Evolutionary conservation across 2,329 filamentous ascomycete genomes (phyloP), one percentile per base, ranked within the genome.

Genomic region (Amphichorda felina): DNA sequence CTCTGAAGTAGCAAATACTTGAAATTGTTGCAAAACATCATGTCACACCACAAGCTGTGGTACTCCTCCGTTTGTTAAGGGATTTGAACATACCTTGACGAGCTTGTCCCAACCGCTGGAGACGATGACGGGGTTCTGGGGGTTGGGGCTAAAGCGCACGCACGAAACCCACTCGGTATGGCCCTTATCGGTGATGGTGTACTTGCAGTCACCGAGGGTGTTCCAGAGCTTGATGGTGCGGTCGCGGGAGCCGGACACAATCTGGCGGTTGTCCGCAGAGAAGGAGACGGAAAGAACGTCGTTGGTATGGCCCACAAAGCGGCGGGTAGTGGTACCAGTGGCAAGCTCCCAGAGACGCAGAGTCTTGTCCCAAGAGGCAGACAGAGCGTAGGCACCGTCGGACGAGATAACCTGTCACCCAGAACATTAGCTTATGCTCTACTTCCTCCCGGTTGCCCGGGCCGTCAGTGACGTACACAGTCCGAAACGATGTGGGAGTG

Each of bases 1-100:
- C 87, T 98, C 91, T 95, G 89, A 96, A 98, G 91, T 96, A 96
- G 91, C 91, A 96, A 96, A 96, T 96, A 96, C 88, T 86, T 87
- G 70, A 61, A 64, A 66, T 64, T 45, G 60, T 77, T 82, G 79
- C 75, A 82, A 77, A 82, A 75, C 89, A 96, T 96, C 89, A 87
- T 91, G 62, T 77, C 22, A 35, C 40, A 33, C 33, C 15, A 24
- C 15, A 8, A 25, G 10, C 14, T 18, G 16, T 6, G 15, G 14
- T 16, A 26, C 27, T 26, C n/a, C 5, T 30, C 15, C 11, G 29
- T 10, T 31, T 31, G 16, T 14, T 4, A 4, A 15, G 26, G 28
- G 28, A 16, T 5, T 17, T n/a, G 34, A 34, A 43, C 88, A 57
- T 73, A 98, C 91, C 91, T 98, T 98, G 65, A 98, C 91, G 55